Evolutionary conservation across 2,329 filamentous ascomycete genomes (phyloP), one percentile per base, ranked within the genome.

Genomic region (Talaromyces funiculosus): DNA sequence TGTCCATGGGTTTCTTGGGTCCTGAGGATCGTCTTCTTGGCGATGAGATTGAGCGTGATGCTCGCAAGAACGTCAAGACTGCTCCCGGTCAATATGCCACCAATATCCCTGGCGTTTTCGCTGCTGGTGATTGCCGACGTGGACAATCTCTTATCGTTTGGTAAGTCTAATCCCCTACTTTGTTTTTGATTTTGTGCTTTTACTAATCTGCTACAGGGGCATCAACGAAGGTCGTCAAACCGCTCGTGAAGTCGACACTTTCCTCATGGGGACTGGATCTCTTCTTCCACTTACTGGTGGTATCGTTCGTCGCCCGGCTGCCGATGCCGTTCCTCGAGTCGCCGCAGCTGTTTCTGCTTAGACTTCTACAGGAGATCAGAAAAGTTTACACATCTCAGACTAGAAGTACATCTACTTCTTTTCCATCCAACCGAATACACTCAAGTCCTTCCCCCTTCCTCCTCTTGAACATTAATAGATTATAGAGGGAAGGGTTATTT

Each of bases 1-100:
- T 97, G 53, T 96, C 93, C 56, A 97, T 97, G 93, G 93, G 93
- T 72, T 97, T 97, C 88, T 79, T 97, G 64, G 93, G 93, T 9
- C 92, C 92, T 6, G 93, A 97, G 79, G 90, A 90, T 67, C 89
- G 90, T 66, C 86, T 96, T 40, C 83, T 97, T 42, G 91, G 90
- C 55, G 87, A 91, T n/a, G 84, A 89, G 42, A 88, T 97, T 64
- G 92, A 97, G 78, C 92, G 92, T 75, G 93, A 97, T 73, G 83
- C 85, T 57, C 87, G 93, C 71, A 96, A 96, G 85, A 97, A 97
- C 75, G 88, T 97, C 79, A 97, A 97, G 87, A 97, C 93, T 8
- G 82, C 91, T 31, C 82, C 88, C 57, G 92, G 92, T 67, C 88
- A 92, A 72, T 97, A 97, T 78, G 84, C 84, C 70, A 97, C 93